Base-by-base conservation (phyloP, 2,329 filamentous ascomycete genomes). In the Aspergillus sp. region DNA sequence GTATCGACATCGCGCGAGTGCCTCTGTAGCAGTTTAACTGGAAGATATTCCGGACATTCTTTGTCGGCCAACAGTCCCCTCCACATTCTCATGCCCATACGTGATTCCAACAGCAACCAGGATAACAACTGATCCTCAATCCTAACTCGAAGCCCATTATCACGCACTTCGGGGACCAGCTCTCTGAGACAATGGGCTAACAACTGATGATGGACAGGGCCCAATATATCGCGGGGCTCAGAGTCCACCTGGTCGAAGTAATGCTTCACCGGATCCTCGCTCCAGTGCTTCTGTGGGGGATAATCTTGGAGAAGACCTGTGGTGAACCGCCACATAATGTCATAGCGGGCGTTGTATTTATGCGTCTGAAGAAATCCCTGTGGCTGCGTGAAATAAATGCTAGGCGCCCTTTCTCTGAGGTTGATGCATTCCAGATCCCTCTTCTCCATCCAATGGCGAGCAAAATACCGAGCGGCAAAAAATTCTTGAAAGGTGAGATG, bases 401-500 rank as follows among this genome's bases (percentile, higher is more conserved):
- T 1, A 14, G 25, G 39, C 17, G 11, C 40, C 23, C 6, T 35
- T 39, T 64, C 17, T 14, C 17, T n/a, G 8, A 31, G 37, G 9
- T 31, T 11, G 9, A 31, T 31, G 9, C 27, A 31, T 1, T 31
- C 1, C 27, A 31, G 3, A 1, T 31, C 9, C 4, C 8, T 31
- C 25, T 37, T n/a, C 12, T 14, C 12, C 11, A 51, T 63, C 71
- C 71, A 77, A 17, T 69, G 62, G 33, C 63, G 64, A n/a, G 69
- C 68, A 59, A 78, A 77, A 59, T 77, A 77, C 25, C 58, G 65
- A 2, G 77, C 77, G 0, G 73, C 76, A 65, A 79, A 79, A 52
- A 69, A 78, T 59, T 79, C 77, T 56, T 79, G 76, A 58, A 76
- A 77, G 1, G 76, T 78, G 9, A 78, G 60, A 57, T 80, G 77